Evolutionary conservation across 2,329 filamentous ascomycete species (phyloP).

Genomic region (Arachnomyces sp.): DNA sequence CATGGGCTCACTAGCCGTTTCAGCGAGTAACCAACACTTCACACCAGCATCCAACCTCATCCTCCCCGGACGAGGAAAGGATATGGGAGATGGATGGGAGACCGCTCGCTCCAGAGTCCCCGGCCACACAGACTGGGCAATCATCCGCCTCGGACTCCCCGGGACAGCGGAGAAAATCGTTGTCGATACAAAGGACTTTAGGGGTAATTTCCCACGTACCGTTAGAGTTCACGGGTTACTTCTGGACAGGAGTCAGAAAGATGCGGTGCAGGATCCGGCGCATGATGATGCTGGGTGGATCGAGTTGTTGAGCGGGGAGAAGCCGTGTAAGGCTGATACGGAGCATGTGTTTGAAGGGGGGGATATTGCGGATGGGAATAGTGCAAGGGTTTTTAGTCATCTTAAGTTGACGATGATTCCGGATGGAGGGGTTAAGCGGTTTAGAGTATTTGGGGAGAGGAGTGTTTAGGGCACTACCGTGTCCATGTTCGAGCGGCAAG

Average conservation of each 20-base stretch:
- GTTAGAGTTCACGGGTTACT: constrained; percentile 31
- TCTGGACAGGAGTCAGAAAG: constrained; percentile 2
- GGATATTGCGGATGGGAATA: constrained; percentile 47
- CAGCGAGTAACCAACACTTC: constrained; percentile 35
- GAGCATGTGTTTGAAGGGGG: constrained; percentile 33
- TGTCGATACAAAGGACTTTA: constrained; percentile 38
- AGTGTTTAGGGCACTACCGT: not conserved
- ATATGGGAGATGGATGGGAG: constrained; percentile 40
- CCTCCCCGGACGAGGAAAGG: constrained; percentile 34
- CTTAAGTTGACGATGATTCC: constrained; percentile 89
- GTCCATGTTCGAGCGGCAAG: no score
- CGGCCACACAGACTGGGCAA: constrained; percentile 37
- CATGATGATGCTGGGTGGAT: constrained; percentile 30
- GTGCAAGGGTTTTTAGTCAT: constrained; percentile 64
- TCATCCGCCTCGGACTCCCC: constrained; percentile 31
- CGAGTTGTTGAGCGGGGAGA: constrained; percentile 29
- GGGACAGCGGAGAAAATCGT: constrained; percentile 31
- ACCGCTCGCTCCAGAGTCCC: constrained; percentile 31
- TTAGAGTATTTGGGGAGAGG: constrained; percentile 65
- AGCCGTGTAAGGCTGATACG: constrained; percentile 31
- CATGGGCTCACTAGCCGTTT: constrained; percentile 31
- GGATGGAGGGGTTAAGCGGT: constrained; percentile 83
- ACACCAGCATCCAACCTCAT: constrained; percentile 33
- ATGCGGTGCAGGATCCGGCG: constrained; percentile 19
- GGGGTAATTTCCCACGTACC: constrained; percentile 36